Percentiles rank a stretch among this genome's conserved stretches.
These are phyloP conservation scores for Cucurbita argyrosperma DNA, from an alignment of 306 rosid species.

Conservation along the genomic window DNA sequence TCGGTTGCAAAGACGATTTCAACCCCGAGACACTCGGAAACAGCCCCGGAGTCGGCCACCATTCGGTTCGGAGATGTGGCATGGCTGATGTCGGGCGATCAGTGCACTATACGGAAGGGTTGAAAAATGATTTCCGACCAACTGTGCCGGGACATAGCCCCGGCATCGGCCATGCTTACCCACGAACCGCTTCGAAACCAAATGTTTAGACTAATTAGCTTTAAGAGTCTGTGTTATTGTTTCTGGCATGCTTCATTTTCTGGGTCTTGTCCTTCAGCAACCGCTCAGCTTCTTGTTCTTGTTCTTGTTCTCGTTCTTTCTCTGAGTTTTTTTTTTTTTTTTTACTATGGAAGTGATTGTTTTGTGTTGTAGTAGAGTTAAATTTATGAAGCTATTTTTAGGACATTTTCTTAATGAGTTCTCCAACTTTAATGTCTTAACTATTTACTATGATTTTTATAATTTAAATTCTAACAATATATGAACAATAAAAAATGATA, in stretches of 20 bases:
- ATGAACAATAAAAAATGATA: neutral
- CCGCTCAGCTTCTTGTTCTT: too few species aligned
- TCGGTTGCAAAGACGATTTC: neutral
- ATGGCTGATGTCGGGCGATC: too few species aligned
- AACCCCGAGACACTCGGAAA: neutral
- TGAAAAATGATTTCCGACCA: conserved; percentile 6
- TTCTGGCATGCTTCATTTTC: neutral
- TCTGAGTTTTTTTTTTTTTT: neutral
- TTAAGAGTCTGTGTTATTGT: neutral
- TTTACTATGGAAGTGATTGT: neutral
- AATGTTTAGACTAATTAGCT: neutral
- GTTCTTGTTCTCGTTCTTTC: neutral
- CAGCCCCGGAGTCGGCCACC: conserved; percentile 1
- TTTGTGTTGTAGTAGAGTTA: neutral
- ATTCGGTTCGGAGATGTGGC: neutral
- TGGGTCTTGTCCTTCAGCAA: neutral
- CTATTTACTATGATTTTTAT: neutral
- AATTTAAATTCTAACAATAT: neutral
- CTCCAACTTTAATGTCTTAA: neutral
- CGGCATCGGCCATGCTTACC: neutral
- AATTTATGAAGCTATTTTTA: neutral
- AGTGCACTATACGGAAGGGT: neutral
- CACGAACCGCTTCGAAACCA: neutral
- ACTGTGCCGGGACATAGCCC: neutral
- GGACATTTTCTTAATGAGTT: neutral